A percentile compares a stretch with the other conserved stretches of the same genome.
Conservation (phyloP, 176 grass and related monocot genomes). For the Eleusine coracana region DNA sequence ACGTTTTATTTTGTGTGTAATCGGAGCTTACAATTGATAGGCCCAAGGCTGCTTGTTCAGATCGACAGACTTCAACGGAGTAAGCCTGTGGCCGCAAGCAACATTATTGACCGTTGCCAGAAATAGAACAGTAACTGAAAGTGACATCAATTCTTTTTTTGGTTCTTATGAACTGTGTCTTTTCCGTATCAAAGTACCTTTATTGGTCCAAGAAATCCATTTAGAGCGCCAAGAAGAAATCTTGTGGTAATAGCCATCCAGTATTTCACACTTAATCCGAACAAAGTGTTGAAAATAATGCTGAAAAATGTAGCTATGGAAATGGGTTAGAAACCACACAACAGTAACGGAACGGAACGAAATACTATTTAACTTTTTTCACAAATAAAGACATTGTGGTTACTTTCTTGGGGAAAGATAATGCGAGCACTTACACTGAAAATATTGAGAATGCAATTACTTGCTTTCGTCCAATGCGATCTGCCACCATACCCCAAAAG, state of each 20-base stretch:
- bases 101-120: not conserved
- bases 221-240: constrained; percentile 69
- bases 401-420: not conserved
- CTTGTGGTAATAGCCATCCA: constrained; percentile 81
- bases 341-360: no score
- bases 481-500: constrained; percentile 73
- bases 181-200: constrained; percentile 9
- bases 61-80: constrained; percentile 67
- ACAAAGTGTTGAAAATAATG: constrained; percentile 71
- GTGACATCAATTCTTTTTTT: not conserved
- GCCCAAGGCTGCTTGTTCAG: constrained; percentile 70
- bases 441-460: constrained; percentile 62
- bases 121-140: not conserved
- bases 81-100: constrained; percentile 57
- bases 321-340: not conserved
- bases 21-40: constrained; percentile 58
- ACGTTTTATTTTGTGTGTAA: not conserved
- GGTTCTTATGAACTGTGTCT: not conserved
- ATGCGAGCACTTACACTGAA: constrained; percentile 56
- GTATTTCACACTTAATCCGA: constrained; percentile 68
- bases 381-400: not conserved
- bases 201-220: constrained; percentile 65
- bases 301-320: constrained; percentile 19
- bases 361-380: no score
- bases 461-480: constrained; percentile 79